Evolutionary conservation across 1,139 yeast genomes (phyloP), one percentile per base, ranked within the genome.

Genomic region (Maudiozyma humilis): DNA sequence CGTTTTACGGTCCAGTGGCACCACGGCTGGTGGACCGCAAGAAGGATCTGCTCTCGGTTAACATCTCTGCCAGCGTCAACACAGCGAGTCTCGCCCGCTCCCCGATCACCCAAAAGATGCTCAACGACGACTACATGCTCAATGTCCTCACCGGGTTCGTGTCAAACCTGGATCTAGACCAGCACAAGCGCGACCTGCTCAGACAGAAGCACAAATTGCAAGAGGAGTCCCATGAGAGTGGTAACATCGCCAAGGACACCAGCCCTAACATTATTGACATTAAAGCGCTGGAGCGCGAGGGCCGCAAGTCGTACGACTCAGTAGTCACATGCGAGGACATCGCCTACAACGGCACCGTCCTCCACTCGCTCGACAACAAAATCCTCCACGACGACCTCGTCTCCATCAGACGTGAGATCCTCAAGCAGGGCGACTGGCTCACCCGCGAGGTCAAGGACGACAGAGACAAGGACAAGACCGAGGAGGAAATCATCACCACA

Each of bases 161-260:
- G 1, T 48, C 51, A 6, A 48, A 48, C 18, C 55, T 69, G 16
- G 58, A 55, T 20, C 74, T 50, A 76, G 79, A 42, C 12, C 38
- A 40, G 25, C 41, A 33, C 17, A 34, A 33, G 13, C 10, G 19
- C 3, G n/a, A n/a, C n/a, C n/a, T n/a, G n/a, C n/a, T n/a, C n/a
- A n/a, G n/a, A n/a, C n/a, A n/a, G 18, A 10, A 20, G 10, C 3
- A 20, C 13, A 33, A 27, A 5, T 13, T n/a, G 18, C 16, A 34
- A 3, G 12, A 34, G 6, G 32, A 13, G 2, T 19, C 20, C 6
- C 5, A 20, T 18, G n/a, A 32, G n/a, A n/a, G n/a, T n/a, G n/a
- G n/a, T n/a, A n/a, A n/a, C n/a, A n/a, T 15, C 8, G 14, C 36
- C 13, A 41, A 36, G 14, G 30, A 35, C 14, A 17, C 4, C 6